Base-by-base conservation (phyloP, 1,284 basidiomycete species). In the Sporisorium iseilematis-ciliati region DNA sequence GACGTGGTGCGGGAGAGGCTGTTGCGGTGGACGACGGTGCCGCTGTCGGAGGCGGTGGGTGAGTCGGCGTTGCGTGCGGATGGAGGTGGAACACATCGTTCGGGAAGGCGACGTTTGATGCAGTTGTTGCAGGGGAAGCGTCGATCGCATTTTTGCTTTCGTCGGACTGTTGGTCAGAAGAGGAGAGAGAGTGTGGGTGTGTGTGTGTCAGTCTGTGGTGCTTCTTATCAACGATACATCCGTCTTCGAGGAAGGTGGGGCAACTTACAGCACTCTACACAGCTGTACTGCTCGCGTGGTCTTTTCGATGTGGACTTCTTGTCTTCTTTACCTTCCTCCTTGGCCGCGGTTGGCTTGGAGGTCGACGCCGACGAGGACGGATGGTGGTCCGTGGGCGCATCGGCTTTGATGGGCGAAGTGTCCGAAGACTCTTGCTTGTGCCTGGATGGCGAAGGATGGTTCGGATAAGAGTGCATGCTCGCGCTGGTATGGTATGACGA, bases 71-170 rank as follows among this genome's bases (percentile, higher is more conserved):
- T 40, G 4, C 73, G 64, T 7, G 69, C 74, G 2, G 69, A 65
- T 20, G 68, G 61, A 3, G 74, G 74, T 14, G 74, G 74, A 3
- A 75, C 65, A n/a, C 76, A 78, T 38, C 74, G 51, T 40, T 75
- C 72, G 2, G 72, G 72, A 14, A 75, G 57, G 7, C 74, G 56
- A 1, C 76, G 76, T 45, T 73, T 76, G 69, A 78, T 76, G 41
- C 76, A 78, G 21, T 78, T 70, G 62, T 76, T 73, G 64, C 76
- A 78, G 1, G 76, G 76, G 38, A 73, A 69, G n/a, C 70, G 71
- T 20, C 74, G 61, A 38, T 78, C 76, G 50, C 76, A 78, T 53
- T 78, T 78, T 49, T 78, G 76, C 59, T 78, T 78, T 20, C 76
- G 51, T 20, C 76, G 66, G 57, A 72, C 66, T 73, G 69, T 10